Evolutionary conservation across 73 alveolate genomes (phyloP).

Genomic region (Tetrahymena borealis): DNA sequence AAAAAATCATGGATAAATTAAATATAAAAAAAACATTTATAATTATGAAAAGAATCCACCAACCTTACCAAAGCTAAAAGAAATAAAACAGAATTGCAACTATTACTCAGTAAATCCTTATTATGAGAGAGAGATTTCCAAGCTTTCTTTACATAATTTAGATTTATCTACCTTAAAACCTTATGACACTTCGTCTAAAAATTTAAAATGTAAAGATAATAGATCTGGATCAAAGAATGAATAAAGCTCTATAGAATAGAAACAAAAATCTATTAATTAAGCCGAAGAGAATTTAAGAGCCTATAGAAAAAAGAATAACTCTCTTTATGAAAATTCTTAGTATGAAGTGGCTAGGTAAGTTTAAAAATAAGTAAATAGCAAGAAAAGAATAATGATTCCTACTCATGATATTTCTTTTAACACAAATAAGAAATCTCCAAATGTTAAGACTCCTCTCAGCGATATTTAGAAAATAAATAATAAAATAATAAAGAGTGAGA

Average conservation of each 20-base stretch:
- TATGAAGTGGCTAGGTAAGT: no score
- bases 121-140: background rate
- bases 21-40: background rate
- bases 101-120: background rate
- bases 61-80: background rate
- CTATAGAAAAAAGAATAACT: no score
- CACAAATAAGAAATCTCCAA: background rate
- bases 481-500: background rate
- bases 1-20: background rate
- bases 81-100: background rate
- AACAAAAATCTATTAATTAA: no score
- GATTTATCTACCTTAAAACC: background rate
- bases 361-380: no score
- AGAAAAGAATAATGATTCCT: no score
- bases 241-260: no score
- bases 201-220: no score
- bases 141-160: background rate
- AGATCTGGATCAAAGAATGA: no score
- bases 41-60: background rate
- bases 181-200: background rate
- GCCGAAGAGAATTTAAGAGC: no score
- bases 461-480: background rate
- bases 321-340: no score
- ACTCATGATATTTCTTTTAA: no score
- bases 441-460: background rate